These are phyloP conservation scores for Bipolaris bicolor DNA, from an alignment of 2,329 filamentous ascomycete species.

Conservation along the genomic window DNA sequence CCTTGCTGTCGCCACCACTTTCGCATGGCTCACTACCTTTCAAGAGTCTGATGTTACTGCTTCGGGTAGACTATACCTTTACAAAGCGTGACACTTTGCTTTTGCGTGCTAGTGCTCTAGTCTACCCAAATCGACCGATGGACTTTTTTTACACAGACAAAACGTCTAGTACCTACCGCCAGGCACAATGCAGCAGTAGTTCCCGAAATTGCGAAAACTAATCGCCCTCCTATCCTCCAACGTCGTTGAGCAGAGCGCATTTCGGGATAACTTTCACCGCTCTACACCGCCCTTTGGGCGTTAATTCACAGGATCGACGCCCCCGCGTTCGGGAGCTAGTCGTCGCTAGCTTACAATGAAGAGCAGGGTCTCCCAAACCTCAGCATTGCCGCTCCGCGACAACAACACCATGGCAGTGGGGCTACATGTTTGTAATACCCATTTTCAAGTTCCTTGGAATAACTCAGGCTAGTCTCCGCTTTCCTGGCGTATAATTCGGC, in stretches of 20 bases:
- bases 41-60: slow-evolving; percentile 1
- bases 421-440: slow-evolving; percentile 4
- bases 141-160: slow-evolving; percentile 2
- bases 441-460: slow-evolving; percentile 10
- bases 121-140: slow-evolving; percentile 12
- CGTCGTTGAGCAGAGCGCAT: neutral
- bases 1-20: neutral
- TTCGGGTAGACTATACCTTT: slow-evolving; percentile 13
- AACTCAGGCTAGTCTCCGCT: slow-evolving; percentile 8
- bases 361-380: slow-evolving; percentile 15
- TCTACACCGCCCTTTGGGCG: slow-evolving; percentile 25
- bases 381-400: neutral
- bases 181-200: slow-evolving; percentile 3
- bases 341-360: slow-evolving; percentile 11
- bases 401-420: slow-evolving; percentile 10
- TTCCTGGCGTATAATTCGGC: neutral
- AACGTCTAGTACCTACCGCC: slow-evolving; percentile 1
- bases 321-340: slow-evolving; percentile 15
- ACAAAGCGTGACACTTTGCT: slow-evolving; percentile 8
- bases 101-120: slow-evolving; percentile 3
- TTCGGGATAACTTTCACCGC: slow-evolving; percentile 25
- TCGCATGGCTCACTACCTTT: slow-evolving; percentile 1
- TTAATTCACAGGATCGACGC: slow-evolving; percentile 12
- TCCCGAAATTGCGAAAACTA: neutral
- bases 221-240: slow-evolving; percentile 1